Base-by-base conservation (phyloP, 1,284 basidiomycete species). In the Malassezia yamatoensis region DNA sequence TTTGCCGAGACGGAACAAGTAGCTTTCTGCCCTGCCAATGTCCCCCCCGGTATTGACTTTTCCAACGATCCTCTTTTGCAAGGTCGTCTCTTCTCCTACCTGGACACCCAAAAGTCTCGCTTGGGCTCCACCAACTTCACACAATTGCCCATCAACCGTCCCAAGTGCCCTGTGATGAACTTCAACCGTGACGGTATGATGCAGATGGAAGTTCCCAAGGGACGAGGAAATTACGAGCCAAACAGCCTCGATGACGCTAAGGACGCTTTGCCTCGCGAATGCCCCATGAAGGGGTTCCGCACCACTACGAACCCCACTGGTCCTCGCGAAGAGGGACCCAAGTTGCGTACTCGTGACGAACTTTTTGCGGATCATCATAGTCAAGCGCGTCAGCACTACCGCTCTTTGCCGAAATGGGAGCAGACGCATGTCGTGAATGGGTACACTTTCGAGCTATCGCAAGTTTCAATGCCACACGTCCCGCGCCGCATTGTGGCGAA, bases 11-110 rank as follows among this genome's bases (percentile, higher is more conserved):
- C 67, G 29, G 70, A 66, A 60, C 70, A 86, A 81, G 79, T 78
- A 58, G 88, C 88, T 1, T 91, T 88, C 79, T 81, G 86, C 34
- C 90, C 90, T 0, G 85, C 86, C 0, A 88, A 94, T 76, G 77
- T 84, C 48, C 78, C 93, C 3, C 86, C 86, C 1, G 91, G 90
- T 74, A 82, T 90, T 67, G 90, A 93, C 79, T 81, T 88, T 35
- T 85, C 85, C 15, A 82, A 84, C 36, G 90, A 94, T 77, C 90
- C 90, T 15, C 86, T 94, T 59, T 80, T 94, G 61, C 90, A 94
- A 49, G 85, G 85, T 29, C 87, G 90, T 60, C 81, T 94, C 39
- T 94, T 93, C 83, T 88, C 88, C 10, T 96, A 96, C 80, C 21
- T 54, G 64, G 76, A 76, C 62, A 74, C 76, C 0, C 75, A 77